phyloP scores from a whole-genome alignment of 768 basidiomycete species.

The Filobasidium floriforme region DNA sequence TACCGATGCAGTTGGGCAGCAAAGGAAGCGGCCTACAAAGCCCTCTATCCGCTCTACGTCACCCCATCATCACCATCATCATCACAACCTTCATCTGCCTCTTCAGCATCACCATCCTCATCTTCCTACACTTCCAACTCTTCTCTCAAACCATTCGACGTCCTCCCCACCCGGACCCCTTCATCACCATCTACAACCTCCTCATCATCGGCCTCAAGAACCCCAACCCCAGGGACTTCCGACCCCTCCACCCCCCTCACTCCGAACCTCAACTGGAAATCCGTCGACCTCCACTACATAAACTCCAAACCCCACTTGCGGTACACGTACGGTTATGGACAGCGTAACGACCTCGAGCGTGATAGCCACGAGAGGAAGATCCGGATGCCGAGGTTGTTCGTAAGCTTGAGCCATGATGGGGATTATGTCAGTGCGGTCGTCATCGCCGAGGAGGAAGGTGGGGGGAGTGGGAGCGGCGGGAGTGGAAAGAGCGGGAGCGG shows the following conservation, averaged over 20 bases:
- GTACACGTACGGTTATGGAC: neutral
- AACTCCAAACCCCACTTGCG: conserved; percentile 10
- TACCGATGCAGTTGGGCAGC: conserved; percentile 21
- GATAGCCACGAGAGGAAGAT: conserved; percentile 5
- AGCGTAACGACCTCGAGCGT: neutral
- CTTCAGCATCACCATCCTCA: neutral
- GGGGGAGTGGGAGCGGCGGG: neutral
- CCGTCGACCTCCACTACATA: conserved; percentile 9
- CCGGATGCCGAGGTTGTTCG: conserved; percentile 11
- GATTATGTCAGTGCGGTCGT: conserved; percentile 16
- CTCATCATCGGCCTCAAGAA: neutral
- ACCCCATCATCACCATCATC: neutral
- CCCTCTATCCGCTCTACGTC: conserved; percentile 15
- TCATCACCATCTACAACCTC: neutral
- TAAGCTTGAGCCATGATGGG: conserved; percentile 18
- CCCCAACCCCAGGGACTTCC: neutral
- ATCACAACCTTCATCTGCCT: neutral
- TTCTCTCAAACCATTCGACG: conserved; percentile 12
- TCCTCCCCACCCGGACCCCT: neutral
- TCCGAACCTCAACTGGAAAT: conserved; percentile 13
- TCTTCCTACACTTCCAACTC: neutral
- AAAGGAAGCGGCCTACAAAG: conserved; percentile 24
- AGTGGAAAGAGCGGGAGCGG: neutral
- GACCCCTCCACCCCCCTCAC: neutral
- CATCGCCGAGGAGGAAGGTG: conserved; percentile 9